Conservation (phyloP, 768 basidiomycete genomes). For the Boletus rubroflammeus region DNA sequence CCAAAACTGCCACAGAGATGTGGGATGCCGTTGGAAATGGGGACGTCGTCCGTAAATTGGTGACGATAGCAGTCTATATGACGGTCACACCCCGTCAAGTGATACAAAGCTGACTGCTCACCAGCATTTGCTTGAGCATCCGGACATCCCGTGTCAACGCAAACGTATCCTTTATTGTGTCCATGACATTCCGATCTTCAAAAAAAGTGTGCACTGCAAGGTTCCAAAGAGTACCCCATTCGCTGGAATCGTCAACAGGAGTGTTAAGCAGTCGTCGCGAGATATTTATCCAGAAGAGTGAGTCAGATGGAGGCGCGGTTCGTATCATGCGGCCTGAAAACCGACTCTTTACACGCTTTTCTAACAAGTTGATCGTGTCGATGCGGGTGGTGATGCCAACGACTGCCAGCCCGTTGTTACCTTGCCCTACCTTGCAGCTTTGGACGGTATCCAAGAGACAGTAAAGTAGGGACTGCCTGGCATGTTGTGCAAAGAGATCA, state of each 20-base stretch:
- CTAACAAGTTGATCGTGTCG: conserved; percentile 83
- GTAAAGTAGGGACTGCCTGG: conserved; percentile 90
- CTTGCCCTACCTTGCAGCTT: conserved; percentile 60
- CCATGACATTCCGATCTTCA: conserved; percentile 41
- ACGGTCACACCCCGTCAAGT: conserved; percentile 6
- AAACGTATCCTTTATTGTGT: conserved; percentile 55
- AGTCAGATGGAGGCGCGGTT: conserved; percentile 55
- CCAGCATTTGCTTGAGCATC: conserved; percentile 57
- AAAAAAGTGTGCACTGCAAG: conserved; percentile 55
- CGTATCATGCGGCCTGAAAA: conserved; percentile 91
- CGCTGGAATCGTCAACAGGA: conserved; percentile 27
- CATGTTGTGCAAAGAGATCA: conserved; percentile 89
- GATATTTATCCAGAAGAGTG: conserved; percentile 50
- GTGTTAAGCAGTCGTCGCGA: conserved; percentile 43
- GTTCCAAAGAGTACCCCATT: conserved; percentile 65
- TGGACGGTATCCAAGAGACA: conserved; percentile 95
- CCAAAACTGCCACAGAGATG: conserved; percentile 40
- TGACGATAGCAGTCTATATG: conserved; percentile 41
- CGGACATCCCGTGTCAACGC: conserved; percentile 58
- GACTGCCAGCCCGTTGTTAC: conserved; percentile 71
- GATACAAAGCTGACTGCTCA: conserved; percentile 33
- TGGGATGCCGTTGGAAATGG: conserved; percentile 51
- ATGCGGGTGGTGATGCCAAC: conserved; percentile 84
- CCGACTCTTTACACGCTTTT: conserved; percentile 96
- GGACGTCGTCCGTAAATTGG: conserved; percentile 44